Evolutionary conservation across 768 basidiomycete genomes (phyloP).

Genomic region (Termitomyces sp.): DNA sequence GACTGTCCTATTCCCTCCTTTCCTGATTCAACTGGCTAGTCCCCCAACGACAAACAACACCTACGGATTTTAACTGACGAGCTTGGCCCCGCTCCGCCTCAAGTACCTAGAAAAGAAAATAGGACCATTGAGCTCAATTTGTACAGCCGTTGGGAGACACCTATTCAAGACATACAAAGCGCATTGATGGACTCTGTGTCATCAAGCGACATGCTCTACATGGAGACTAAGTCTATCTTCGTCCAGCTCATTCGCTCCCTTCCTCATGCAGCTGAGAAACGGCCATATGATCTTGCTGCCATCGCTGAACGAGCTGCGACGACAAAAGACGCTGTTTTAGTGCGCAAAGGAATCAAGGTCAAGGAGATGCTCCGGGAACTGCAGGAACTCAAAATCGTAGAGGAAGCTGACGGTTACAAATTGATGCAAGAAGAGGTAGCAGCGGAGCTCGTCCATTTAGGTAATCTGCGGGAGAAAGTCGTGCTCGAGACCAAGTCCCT

Average conservation of each 20-base stretch:
- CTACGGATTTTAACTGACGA: slow-evolving; percentile 96
- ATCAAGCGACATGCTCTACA: slow-evolving; percentile 97
- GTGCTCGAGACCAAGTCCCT: slow-evolving; percentile 87
- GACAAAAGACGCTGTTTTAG: slow-evolving; percentile 93
- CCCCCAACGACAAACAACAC: slow-evolving; percentile 97
- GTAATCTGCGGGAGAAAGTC: slow-evolving; percentile 95
- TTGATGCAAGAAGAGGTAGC: slow-evolving; percentile 98
- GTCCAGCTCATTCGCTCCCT: slow-evolving; percentile 96
- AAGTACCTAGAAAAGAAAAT: slow-evolving; percentile 98
- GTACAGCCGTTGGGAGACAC: slow-evolving; percentile 99
- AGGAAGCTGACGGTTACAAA: slow-evolving; percentile 77
- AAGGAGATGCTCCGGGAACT: slow-evolving; percentile 98
- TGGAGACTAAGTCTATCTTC: slow-evolving; percentile 99
- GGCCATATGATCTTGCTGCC: slow-evolving; percentile 82
- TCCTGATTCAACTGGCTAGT: slow-evolving; percentile 41
- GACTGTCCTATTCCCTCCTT: neutral
- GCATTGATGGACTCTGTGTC: slow-evolving; percentile 97
- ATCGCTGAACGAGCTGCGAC: slow-evolving; percentile 96
- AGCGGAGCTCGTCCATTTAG: slow-evolving; percentile 93
- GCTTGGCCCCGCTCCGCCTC: slow-evolving; percentile 87
- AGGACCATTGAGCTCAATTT: slow-evolving; percentile 87
- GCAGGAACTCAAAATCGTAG: slow-evolving; percentile 86
- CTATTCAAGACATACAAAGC: slow-evolving; percentile 95
- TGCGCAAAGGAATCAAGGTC: slow-evolving; percentile 97
- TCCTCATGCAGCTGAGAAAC: slow-evolving; percentile 77